phyloP scores from a whole-genome alignment of 257 asterid genomes.

The Forsythia viridissima region DNA sequence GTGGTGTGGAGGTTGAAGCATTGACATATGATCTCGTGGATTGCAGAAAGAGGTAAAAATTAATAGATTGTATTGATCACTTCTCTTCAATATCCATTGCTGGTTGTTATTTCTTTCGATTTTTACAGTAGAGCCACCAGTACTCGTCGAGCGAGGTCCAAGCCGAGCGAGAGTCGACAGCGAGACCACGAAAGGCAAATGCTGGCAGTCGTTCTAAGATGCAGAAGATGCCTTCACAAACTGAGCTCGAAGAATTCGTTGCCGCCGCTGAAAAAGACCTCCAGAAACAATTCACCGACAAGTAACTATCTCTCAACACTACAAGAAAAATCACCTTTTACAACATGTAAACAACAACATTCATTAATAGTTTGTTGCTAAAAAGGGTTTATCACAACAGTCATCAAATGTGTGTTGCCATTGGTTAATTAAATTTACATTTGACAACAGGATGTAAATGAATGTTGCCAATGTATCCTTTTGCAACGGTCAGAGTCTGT shows the following conservation, averaged over 20 bases:
- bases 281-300: slow-evolving; percentile 43
- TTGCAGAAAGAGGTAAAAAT: slow-evolving; percentile 40
- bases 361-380: too few relatives aligned
- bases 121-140: slow-evolving; percentile 38
- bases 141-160: slow-evolving; percentile 35
- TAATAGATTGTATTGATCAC: slow-evolving; percentile 1
- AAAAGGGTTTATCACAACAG: too few relatives aligned
- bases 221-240: slow-evolving; percentile 34
- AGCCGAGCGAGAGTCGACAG: slow-evolving; percentile 41
- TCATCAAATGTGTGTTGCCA: too few relatives aligned
- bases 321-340: too few relatives aligned
- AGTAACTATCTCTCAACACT: slow-evolving; percentile 32
- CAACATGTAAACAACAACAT: too few relatives aligned
- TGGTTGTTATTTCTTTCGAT: slow-evolving; percentile 5
- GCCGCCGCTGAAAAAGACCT: slow-evolving; percentile 52
- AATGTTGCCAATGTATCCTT: too few relatives aligned
- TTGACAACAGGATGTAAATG: too few relatives aligned
- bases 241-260: slow-evolving; percentile 64
- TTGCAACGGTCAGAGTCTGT: too few relatives aligned
- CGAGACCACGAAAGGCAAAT: slow-evolving; percentile 29
- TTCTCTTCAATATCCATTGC: slow-evolving; percentile 44
- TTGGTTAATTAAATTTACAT: too few relatives aligned
- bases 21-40: slow-evolving; percentile 36
- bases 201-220: slow-evolving; percentile 14
- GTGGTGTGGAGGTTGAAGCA: slow-evolving; percentile 29